These are phyloP conservation scores for Vaccinium corymbosum DNA, from an alignment of 148 eudicot species.

Conservation along the genomic window DNA sequence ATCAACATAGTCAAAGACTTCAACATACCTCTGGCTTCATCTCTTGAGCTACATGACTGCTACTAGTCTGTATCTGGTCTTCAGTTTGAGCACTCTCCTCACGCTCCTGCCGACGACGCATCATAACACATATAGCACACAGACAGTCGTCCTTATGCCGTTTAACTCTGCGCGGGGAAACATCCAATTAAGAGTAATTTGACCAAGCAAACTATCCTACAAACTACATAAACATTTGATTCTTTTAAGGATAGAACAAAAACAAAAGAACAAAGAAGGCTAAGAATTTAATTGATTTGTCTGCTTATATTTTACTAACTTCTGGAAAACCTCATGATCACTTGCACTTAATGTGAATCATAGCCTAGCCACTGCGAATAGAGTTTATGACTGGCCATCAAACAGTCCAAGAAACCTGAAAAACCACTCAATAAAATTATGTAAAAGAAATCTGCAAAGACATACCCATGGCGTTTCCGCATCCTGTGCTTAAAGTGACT, in stretches of 20 bases:
- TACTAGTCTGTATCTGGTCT: constrained; percentile 34
- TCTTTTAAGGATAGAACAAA: not conserved
- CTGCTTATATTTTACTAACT: not conserved
- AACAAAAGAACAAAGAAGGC: not conserved
- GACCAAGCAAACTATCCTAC: not conserved
- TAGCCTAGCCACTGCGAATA: not conserved
- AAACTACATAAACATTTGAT: not conserved
- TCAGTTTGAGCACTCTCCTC: constrained; percentile 54
- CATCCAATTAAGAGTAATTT: not conserved
- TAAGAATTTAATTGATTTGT: not conserved
- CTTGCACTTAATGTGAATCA: not conserved
- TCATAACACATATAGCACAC: constrained; percentile 97
- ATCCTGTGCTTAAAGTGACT: constrained; percentile 36
- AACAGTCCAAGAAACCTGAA: not conserved
- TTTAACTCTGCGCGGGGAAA: constrained; percentile 51
- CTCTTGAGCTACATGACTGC: constrained; percentile 39
- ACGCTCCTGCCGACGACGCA: constrained; percentile 86
- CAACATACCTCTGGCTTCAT: constrained; percentile 52
- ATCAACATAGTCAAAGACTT: not conserved
- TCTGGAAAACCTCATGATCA: not conserved
- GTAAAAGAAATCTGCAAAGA: constrained; percentile 13
- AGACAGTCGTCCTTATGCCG: constrained; percentile 90
- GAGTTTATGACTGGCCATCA: not conserved
- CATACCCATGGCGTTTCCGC: constrained; percentile 73
- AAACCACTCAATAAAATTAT: not conserved